Evolutionary conservation across 2,329 filamentous ascomycete species (phyloP).

Genomic region (Botrytis deweyae): DNA sequence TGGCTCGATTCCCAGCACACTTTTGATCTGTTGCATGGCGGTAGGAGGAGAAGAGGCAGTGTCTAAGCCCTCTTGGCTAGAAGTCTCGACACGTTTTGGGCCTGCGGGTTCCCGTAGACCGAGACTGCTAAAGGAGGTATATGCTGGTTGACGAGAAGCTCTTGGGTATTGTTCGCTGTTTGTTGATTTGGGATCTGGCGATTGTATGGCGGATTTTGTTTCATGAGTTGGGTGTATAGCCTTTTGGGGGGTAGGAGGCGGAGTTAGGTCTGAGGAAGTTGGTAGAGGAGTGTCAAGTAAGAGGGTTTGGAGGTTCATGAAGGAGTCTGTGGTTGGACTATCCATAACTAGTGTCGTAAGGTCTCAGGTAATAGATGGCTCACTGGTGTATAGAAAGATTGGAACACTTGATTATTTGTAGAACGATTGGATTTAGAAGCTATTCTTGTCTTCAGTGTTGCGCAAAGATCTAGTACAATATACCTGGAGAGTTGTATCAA

Average conservation of each 20-base stretch:
- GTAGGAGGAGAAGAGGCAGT: background rate
- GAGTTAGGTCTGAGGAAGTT: background rate
- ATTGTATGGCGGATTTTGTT: background rate
- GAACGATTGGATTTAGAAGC: background rate
- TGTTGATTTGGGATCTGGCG: background rate
- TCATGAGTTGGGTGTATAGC: background rate
- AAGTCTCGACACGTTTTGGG: background rate
- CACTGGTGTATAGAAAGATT: background rate
- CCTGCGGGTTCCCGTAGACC: background rate
- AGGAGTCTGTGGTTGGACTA: background rate
- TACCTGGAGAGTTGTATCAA: background rate
- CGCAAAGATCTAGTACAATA: background rate
- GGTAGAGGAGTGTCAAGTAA: background rate
- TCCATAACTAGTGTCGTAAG: background rate
- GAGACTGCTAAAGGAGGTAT: slow-evolving; percentile 8
- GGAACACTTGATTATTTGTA: background rate
- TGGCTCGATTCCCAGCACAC: background rate
- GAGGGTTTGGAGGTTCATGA: background rate
- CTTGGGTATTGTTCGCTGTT: background rate
- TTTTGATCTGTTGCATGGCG: background rate
- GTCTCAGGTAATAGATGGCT: background rate
- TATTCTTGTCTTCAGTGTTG: background rate
- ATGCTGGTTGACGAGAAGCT: background rate
- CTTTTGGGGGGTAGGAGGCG: too few relatives aligned
- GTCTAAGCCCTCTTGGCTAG: background rate